Percentiles rank a stretch among this genome's conserved stretches.
Evolutionary conservation across 371 early-diverging fungal genomes (phyloP).

Genomic region (Enteropsectra breve): DNA sequence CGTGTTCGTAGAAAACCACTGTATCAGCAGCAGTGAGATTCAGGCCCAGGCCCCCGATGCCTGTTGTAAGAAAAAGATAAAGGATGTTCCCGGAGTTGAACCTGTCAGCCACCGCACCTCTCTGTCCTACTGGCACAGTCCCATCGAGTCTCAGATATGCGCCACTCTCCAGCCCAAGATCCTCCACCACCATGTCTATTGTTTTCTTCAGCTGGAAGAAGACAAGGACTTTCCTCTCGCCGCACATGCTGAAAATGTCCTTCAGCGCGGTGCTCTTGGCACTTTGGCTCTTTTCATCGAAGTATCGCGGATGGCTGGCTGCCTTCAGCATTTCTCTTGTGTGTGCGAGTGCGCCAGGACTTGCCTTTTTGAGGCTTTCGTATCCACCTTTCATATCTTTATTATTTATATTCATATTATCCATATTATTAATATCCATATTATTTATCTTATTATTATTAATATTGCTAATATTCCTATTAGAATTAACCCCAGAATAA

Average conservation of each 20-base stretch:
- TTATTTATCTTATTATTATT: conserved; percentile 8
- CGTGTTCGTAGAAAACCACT: conserved; percentile 97
- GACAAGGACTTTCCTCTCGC: conserved; percentile 75
- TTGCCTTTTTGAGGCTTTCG: background rate
- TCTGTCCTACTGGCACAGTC: conserved; percentile 64
- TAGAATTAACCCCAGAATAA: conserved; percentile 66
- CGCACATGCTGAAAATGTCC: conserved; percentile 76
- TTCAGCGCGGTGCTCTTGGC: conserved; percentile 68
- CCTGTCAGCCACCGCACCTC: conserved; percentile 75
- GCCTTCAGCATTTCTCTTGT: conserved; percentile 35
- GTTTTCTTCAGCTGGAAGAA: conserved; percentile 90
- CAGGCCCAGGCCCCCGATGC: conserved; percentile 91
- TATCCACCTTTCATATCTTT: background rate
- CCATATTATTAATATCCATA: conserved; percentile 1
- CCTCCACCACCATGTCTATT: conserved; percentile 84
- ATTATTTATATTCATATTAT: background rate
- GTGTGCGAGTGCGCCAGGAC: conserved; percentile 11
- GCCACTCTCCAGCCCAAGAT: conserved; percentile 28
- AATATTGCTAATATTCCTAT: background rate
- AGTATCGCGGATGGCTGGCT: conserved; percentile 64
- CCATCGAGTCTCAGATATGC: conserved; percentile 86
- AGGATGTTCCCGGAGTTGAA: conserved; percentile 91
- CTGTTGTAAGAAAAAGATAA: conserved; percentile 82
- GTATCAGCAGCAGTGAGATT: conserved; percentile 96
- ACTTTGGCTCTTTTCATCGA: conserved; percentile 61